phyloP scores from a whole-genome alignment of 805 yeast species.

The Pichia paraexigua region DNA sequence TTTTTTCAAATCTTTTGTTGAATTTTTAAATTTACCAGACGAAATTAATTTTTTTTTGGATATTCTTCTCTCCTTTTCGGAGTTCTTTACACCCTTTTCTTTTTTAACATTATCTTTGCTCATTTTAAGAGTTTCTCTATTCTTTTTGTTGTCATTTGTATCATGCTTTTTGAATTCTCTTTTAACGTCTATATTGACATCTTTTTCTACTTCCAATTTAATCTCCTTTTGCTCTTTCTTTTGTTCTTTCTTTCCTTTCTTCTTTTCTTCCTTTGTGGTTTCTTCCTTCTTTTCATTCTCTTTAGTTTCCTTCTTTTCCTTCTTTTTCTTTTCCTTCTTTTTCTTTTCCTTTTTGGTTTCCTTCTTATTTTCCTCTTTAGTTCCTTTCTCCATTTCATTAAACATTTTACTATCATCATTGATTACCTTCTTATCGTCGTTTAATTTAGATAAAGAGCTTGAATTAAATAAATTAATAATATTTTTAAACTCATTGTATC shows the following conservation, averaged over 20 bases:
- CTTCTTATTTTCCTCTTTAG: neutral
- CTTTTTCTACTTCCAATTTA: no score
- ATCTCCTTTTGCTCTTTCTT: no score
- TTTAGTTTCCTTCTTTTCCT: neutral
- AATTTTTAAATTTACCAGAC: neutral
- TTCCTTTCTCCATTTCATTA: neutral
- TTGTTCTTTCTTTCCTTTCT: no score
- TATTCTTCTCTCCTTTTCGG: neutral
- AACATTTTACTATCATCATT: neutral
- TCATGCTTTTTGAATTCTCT: neutral
- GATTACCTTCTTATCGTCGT: neutral
- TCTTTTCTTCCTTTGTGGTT: neutral
- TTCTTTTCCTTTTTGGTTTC: neutral
- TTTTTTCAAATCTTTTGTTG: neutral
- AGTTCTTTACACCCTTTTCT: neutral
- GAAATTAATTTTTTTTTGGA: neutral
- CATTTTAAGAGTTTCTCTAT: neutral
- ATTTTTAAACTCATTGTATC: neutral
- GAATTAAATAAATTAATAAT: neutral
- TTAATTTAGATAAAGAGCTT: neutral
- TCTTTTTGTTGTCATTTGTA: neutral
- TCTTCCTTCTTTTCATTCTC: neutral
- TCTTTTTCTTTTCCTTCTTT: neutral
- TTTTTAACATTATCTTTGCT: neutral
- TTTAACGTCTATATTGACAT: no score